A percentile compares a stretch with the other conserved stretches of the same genome.
phyloP scores from a whole-genome alignment of 805 yeast species.

The Spathaspora boniae region DNA sequence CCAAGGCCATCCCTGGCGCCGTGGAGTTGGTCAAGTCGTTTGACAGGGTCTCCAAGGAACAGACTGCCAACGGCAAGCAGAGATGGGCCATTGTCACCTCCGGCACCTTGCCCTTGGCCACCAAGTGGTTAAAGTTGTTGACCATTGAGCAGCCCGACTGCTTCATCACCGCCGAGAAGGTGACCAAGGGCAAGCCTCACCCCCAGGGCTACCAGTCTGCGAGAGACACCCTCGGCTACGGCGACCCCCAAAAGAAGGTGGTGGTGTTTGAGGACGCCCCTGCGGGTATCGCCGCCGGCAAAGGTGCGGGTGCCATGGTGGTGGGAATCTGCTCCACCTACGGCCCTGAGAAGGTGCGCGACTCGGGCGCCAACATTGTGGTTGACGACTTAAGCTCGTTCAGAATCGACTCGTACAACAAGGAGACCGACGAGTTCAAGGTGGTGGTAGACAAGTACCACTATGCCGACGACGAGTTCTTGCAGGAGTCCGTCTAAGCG shows the following conservation, averaged over 20 bases:
- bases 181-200: constrained; percentile 77
- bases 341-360: constrained; percentile 62
- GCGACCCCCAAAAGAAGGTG: constrained; percentile 31
- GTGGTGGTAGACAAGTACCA: constrained; percentile 39
- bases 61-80: constrained; percentile 39
- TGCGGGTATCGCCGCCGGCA: constrained; percentile 82
- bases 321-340: constrained; percentile 84
- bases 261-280: constrained; percentile 89
- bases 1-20: constrained; percentile 76
- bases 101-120: constrained; percentile 74
- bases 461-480: constrained; percentile 24
- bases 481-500: constrained; percentile 7
- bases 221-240: constrained; percentile 43
- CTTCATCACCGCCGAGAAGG: constrained; percentile 81
- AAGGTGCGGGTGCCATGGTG: constrained; percentile 76
- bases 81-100: constrained; percentile 89
- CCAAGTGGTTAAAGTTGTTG: constrained; percentile 71
- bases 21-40: constrained; percentile 55
- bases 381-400: constrained; percentile 69
- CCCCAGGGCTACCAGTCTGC: constrained; percentile 79
- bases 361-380: constrained; percentile 78
- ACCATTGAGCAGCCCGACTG: constrained; percentile 60
- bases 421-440: constrained; percentile 41
- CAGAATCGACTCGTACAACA: constrained; percentile 51
- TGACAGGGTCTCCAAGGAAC: constrained; percentile 44